Percentiles rank a stretch among this genome's conserved stretches.
phyloP scores from a whole-genome alignment of 805 yeast species.

The Hanseniaspora singularis region DNA sequence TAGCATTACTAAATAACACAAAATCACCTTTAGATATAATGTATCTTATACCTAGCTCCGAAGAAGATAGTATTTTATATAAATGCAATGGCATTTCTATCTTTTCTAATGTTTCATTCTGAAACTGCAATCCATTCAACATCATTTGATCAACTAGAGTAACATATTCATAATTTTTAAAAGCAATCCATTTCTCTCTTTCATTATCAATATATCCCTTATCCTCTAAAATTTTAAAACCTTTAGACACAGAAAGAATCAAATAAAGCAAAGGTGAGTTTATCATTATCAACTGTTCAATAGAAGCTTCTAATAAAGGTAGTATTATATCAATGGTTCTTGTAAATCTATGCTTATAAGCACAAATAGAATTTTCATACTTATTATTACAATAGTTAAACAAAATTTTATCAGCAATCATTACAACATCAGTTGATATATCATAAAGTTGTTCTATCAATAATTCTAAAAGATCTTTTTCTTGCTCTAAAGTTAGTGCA shows the following conservation, averaged over 20 bases:
- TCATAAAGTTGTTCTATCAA: slow-evolving; percentile 58
- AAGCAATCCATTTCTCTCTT: slow-evolving; percentile 53
- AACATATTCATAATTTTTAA: slow-evolving; percentile 38
- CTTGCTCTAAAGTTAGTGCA: slow-evolving; percentile 13
- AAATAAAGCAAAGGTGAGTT: slow-evolving; percentile 49
- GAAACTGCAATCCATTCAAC: slow-evolving; percentile 1
- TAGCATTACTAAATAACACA: slow-evolving; percentile 30
- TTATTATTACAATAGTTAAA: slow-evolving; percentile 30
- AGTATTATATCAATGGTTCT: background rate
- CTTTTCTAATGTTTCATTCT: slow-evolving; percentile 11
- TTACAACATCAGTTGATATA: slow-evolving; percentile 42
- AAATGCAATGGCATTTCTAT: slow-evolving; percentile 48
- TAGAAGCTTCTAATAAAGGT: slow-evolving; percentile 14
- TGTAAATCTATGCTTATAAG: slow-evolving; percentile 26
- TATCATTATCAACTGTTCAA: slow-evolving; percentile 37
- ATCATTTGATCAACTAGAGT: slow-evolving; percentile 33
- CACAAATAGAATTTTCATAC: slow-evolving; percentile 26
- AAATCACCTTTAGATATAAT: slow-evolving; percentile 42
- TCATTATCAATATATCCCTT: slow-evolving; percentile 52
- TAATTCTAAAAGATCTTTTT: slow-evolving; percentile 33
- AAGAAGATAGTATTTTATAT: slow-evolving; percentile 66
- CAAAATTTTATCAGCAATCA: slow-evolving; percentile 43
- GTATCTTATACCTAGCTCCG: slow-evolving; percentile 64
- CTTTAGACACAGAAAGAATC: slow-evolving; percentile 52
- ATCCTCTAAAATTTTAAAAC: slow-evolving; percentile 53